Percentiles rank a stretch among this genome's conserved stretches.
Evolutionary conservation across 768 basidiomycete genomes (phyloP).

Genomic region (Lactarius deliciosus): DNA sequence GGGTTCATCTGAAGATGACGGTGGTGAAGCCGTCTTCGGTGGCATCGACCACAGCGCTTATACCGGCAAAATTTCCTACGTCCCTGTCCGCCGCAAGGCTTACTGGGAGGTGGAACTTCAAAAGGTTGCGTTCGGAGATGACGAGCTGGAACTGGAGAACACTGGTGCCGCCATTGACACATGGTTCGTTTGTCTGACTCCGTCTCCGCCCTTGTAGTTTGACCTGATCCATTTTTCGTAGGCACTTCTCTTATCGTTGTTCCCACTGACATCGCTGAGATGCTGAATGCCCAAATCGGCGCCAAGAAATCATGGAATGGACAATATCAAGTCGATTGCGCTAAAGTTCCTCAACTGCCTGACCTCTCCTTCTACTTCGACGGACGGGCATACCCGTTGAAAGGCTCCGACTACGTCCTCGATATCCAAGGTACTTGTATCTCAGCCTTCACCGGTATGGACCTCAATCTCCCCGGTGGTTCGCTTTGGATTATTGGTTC

Average conservation of each 20-base stretch:
- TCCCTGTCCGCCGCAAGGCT: slow-evolving; percentile 89
- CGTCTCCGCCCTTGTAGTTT: neutral
- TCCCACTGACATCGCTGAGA: slow-evolving; percentile 93
- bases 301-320: slow-evolving; percentile 95
- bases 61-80: slow-evolving; percentile 78
- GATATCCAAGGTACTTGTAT: slow-evolving; percentile 92
- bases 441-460: slow-evolving; percentile 88
- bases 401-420: slow-evolving; percentile 85
- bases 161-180: slow-evolving; percentile 94
- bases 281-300: slow-evolving; percentile 94
- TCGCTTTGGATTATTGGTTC: slow-evolving; percentile 89
- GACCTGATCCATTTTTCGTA: slow-evolving; percentile 31
- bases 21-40: slow-evolving; percentile 89
- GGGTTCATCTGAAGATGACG: slow-evolving; percentile 82
- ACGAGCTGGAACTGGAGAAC: slow-evolving; percentile 85
- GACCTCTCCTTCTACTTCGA: slow-evolving; percentile 81
- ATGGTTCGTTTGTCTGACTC: slow-evolving; percentile 44
- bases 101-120: slow-evolving; percentile 99
- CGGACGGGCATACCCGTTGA: slow-evolving; percentile 76
- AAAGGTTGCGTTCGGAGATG: slow-evolving; percentile 81
- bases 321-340: slow-evolving; percentile 89
- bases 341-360: slow-evolving; percentile 80
- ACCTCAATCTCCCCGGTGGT: slow-evolving; percentile 79
- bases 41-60: slow-evolving; percentile 80
- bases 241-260: slow-evolving; percentile 94